Percentiles rank a stretch among this genome's conserved stretches.
phyloP scores from a whole-genome alignment of 2,329 filamentous ascomycete genomes.

The Helicocarpus griseus region DNA sequence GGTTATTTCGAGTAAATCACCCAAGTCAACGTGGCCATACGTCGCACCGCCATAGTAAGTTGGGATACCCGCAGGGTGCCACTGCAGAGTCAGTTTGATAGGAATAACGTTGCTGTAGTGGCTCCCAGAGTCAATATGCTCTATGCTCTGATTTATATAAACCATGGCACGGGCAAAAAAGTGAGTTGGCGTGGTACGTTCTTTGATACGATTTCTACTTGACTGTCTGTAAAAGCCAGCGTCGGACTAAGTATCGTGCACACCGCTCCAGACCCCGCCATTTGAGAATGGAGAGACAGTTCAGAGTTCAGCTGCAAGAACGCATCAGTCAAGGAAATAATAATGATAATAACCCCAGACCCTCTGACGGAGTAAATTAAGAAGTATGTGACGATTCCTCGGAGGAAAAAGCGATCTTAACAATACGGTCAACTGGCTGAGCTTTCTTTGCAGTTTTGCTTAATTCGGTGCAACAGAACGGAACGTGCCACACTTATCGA shows the following conservation, averaged over 20 bases:
- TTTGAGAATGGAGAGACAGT: background rate
- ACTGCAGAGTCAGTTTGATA: slow-evolving; percentile 1
- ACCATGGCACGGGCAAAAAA: background rate
- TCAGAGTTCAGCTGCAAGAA: background rate
- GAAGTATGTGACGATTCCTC: background rate
- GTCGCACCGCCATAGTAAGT: background rate
- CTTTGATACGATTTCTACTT: background rate
- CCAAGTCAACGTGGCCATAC: slow-evolving; percentile 4
- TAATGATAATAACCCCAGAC: background rate
- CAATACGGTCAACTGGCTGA: too few species aligned
- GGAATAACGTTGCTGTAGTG: background rate
- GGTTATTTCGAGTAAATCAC: background rate
- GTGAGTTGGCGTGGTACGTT: background rate
- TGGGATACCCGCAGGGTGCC: background rate
- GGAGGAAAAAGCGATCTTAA: background rate
- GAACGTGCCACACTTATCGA: background rate
- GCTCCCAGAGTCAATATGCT: background rate
- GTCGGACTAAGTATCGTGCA: background rate
- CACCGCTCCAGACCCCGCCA: background rate
- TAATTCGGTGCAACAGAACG: background rate
- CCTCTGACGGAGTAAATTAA: background rate
- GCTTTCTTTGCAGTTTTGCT: background rate
- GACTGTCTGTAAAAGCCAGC: background rate
- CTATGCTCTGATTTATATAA: background rate
- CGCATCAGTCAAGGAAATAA: background rate